Conservation (phyloP, 805 yeast genomes). For the Ogataea nonfermentans region DNA sequence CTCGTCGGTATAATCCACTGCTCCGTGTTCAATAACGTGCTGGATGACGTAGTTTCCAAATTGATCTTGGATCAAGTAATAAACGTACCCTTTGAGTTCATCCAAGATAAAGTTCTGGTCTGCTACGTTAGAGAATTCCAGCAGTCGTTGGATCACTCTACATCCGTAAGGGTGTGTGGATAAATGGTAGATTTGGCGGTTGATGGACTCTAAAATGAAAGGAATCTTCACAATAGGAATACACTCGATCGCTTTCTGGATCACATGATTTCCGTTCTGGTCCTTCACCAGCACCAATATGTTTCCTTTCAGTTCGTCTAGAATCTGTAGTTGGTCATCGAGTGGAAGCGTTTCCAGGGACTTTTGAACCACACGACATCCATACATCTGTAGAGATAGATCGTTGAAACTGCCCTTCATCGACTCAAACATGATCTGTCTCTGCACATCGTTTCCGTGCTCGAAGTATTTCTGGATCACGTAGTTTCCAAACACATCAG, state of each 20-base stretch:
- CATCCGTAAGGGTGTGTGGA: conserved; percentile 98
- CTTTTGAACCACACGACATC: conserved; percentile 94
- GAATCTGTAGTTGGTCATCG: conserved; percentile 63
- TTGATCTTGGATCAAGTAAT: conserved; percentile 85
- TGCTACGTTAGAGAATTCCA: conserved; percentile 68
- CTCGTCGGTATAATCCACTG: conserved; percentile 49
- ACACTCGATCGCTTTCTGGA: conserved; percentile 89
- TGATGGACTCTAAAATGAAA: conserved; percentile 71
- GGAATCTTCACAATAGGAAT: conserved; percentile 69
- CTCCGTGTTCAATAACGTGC: conserved; percentile 87
- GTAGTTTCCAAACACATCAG: conserved; percentile 97
- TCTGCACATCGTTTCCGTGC: conserved; percentile 69
- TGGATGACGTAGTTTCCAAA: conserved; percentile 98
- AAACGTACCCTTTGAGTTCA: conserved; percentile 71
- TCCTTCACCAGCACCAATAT: conserved; percentile 78
- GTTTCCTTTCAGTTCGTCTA: conserved; percentile 61
- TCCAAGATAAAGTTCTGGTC: conserved; percentile 67
- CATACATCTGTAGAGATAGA: conserved; percentile 92
- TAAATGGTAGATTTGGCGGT: conserved; percentile 71
- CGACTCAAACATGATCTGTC: conserved; percentile 59
- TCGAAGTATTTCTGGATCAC: conserved; percentile 95
- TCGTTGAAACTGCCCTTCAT: conserved; percentile 75
- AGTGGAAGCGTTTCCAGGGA: conserved; percentile 74
- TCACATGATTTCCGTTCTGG: conserved; percentile 97
- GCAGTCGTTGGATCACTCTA: conserved; percentile 88